Evolutionary conservation across 441 rosid genomes (phyloP).

Genomic region (Adansonia madagascariensis): DNA sequence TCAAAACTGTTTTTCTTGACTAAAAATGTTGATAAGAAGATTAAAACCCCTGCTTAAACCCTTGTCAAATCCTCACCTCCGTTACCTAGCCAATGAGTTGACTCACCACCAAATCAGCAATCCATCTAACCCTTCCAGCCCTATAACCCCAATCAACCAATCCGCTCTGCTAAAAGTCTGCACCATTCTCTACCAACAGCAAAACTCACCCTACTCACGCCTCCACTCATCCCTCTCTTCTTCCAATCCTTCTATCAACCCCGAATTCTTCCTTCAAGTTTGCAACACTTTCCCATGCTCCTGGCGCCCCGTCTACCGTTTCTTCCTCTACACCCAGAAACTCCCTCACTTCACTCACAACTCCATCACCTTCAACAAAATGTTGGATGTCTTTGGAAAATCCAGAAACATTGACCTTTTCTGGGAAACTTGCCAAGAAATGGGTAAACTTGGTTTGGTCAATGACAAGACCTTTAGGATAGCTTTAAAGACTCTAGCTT

Average conservation of each 20-base stretch:
- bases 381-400: slow-evolving; percentile 60
- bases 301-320: slow-evolving; percentile 82
- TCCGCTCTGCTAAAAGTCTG: slow-evolving; percentile 69
- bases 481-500: slow-evolving; percentile 58
- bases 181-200: slow-evolving; percentile 81
- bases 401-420: slow-evolving; percentile 75
- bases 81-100: slow-evolving; percentile 32
- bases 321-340: slow-evolving; percentile 61
- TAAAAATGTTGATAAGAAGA: slow-evolving; percentile 32
- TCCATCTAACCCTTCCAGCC: slow-evolving; percentile 2
- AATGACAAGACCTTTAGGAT: slow-evolving; percentile 65
- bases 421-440: slow-evolving; percentile 58
- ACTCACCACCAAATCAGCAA: slow-evolving; percentile 27
- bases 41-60: slow-evolving; percentile 29
- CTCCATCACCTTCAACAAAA: slow-evolving; percentile 62
- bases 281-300: slow-evolving; percentile 80
- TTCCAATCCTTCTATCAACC: slow-evolving; percentile 43
- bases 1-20: slow-evolving; percentile 33
- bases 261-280: slow-evolving; percentile 88
- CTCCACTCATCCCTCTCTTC: slow-evolving; percentile 65
- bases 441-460: slow-evolving; percentile 52
- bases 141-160: slow-evolving; percentile 46
- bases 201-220: slow-evolving; percentile 59
- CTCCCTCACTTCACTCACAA: slow-evolving; percentile 50
- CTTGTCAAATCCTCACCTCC: slow-evolving; percentile 25